Evolutionary conservation across 202 grass and related monocot species (phyloP).

Genomic region (Alloteropsis angusta): DNA sequence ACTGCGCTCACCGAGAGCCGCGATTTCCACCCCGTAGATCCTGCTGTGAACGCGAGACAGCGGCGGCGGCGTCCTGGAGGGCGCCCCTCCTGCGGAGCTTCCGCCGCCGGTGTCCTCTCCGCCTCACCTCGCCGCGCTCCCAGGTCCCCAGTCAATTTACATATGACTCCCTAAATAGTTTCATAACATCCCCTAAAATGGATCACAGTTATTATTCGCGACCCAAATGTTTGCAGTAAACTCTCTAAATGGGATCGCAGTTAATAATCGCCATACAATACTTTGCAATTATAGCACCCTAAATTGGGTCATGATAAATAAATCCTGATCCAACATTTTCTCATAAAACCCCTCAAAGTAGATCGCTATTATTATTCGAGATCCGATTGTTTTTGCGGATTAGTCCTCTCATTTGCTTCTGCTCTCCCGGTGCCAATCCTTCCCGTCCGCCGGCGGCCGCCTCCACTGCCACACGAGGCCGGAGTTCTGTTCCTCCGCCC

Average conservation of each 20-base stretch:
- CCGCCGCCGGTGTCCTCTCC: not conserved
- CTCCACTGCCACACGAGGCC: too few relatives aligned
- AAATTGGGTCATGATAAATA: too few relatives aligned
- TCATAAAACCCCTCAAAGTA: not conserved
- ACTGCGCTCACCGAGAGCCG: too few relatives aligned
- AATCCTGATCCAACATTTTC: too few relatives aligned
- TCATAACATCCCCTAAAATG: not conserved
- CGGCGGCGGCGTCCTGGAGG: not conserved
- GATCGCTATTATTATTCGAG: too few relatives aligned
- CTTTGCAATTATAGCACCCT: too few relatives aligned
- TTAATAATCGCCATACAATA: too few relatives aligned
- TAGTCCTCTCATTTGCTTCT: not conserved
- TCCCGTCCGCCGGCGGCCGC: not conserved
- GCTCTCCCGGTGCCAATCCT: not conserved
- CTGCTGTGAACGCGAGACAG: not conserved
- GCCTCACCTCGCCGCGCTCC: too few relatives aligned
- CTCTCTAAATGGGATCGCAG: too few relatives aligned
- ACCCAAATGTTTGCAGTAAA: not conserved
- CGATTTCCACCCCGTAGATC: too few relatives aligned
- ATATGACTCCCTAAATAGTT: not conserved
- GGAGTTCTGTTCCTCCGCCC: too few relatives aligned
- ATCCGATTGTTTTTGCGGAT: not conserved
- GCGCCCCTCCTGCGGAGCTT: not conserved
- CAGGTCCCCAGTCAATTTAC: not conserved
- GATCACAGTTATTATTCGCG: not conserved